Percentiles rank a stretch among this genome's conserved stretches.
These are phyloP conservation scores for Camelina laxa DNA, from an alignment of 345 rosid genomes.

Conservation along the genomic window DNA sequence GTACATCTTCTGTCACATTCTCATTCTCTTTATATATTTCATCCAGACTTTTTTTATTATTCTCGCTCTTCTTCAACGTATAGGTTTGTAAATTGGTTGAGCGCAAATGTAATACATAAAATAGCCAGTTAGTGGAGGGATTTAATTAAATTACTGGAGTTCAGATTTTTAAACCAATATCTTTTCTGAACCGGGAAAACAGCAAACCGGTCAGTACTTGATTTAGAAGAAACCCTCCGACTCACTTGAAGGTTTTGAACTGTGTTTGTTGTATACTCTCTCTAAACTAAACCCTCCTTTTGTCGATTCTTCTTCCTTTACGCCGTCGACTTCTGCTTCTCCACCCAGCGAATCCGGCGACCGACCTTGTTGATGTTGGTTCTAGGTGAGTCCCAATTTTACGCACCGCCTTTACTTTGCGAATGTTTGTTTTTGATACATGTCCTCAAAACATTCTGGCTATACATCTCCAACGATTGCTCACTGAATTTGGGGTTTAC, in stretches of 20 bases:
- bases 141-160: too few species aligned
- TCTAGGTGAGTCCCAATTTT: slow-evolving; percentile 84
- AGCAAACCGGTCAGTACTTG: background rate
- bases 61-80: background rate
- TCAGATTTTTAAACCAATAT: background rate
- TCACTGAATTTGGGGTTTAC: background rate
- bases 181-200: background rate
- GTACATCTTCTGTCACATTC: slow-evolving; percentile 27
- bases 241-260: background rate
- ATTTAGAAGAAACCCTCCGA: background rate
- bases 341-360: slow-evolving; percentile 11
- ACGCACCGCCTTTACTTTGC: slow-evolving; percentile 65
- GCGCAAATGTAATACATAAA: background rate
- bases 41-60: background rate
- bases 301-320: background rate
- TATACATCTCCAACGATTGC: background rate
- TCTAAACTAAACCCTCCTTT: background rate
- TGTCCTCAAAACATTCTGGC: background rate
- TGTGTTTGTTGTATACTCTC: too few species aligned
- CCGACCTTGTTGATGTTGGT: slow-evolving; percentile 68
- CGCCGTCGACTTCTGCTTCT: background rate
- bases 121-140: too few species aligned
- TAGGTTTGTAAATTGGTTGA: background rate
- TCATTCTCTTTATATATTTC: background rate
- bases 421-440: background rate